A percentile compares a stretch with the other conserved stretches of the same genome.
Conservation (phyloP, 2,329 filamentous ascomycete genomes). For the Helotiales sp. region DNA sequence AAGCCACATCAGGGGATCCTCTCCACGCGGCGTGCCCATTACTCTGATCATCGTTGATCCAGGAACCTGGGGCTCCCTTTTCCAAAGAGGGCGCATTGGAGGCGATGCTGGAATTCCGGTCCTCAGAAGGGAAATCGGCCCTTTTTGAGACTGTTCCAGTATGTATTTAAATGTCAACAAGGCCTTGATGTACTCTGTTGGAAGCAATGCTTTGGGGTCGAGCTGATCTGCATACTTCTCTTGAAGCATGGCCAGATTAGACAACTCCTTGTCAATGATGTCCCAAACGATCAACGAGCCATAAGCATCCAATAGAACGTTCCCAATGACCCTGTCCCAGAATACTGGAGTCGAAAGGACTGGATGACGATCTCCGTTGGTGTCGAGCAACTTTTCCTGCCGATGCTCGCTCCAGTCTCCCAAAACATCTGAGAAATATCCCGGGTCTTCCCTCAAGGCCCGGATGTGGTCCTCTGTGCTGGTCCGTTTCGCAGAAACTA, state of each 20-base stretch:
- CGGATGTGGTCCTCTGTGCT: constrained; percentile 59
- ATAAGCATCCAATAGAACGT: constrained; percentile 44
- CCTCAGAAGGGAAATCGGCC: constrained; percentile 41
- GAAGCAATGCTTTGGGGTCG: constrained; percentile 43
- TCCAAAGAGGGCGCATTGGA: constrained; percentile 46
- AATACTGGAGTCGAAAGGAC: constrained; percentile 38
- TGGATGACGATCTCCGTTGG: constrained; percentile 36
- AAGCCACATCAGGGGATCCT: too few species aligned
- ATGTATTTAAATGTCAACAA: constrained; percentile 49
- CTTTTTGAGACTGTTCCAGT: constrained; percentile 44
- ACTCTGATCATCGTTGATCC: constrained; percentile 34
- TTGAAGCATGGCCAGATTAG: constrained; percentile 40
- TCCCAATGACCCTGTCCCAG: constrained; percentile 49
- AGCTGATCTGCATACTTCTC: constrained; percentile 44
- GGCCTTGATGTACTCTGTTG: constrained; percentile 46
- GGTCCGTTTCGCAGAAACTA: constrained; percentile 50
- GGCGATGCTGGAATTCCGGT: constrained; percentile 45
- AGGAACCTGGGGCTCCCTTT: constrained; percentile 38
- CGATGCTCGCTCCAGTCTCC: constrained; percentile 53
- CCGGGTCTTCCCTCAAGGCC: constrained; percentile 62
- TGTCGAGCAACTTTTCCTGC: constrained; percentile 50
- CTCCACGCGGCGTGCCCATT: constrained; percentile 5
- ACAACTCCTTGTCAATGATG: constrained; percentile 32
- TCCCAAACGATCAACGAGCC: constrained; percentile 21
- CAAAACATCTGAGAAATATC: constrained; percentile 56